Evolutionary conservation across 2,329 filamentous ascomycete genomes (phyloP).

Genomic region (Colletotrichum lupini): DNA sequence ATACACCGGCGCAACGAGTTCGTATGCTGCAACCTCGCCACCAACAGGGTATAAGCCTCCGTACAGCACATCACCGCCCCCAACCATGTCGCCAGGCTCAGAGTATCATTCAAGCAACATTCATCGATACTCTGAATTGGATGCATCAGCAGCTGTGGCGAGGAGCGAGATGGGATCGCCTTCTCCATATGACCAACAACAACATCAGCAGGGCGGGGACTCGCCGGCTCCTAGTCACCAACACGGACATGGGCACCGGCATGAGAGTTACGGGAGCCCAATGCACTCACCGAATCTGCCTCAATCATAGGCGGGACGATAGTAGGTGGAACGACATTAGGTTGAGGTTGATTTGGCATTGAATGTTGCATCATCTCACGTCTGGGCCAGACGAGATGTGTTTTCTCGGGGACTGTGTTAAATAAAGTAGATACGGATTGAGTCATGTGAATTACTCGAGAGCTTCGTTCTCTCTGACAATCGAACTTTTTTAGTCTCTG

Average conservation of each 20-base stretch:
- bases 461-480: background rate
- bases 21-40: constrained; percentile 8
- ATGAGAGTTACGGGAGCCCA: background rate
- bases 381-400: background rate
- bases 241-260: background rate
- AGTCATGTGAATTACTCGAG: background rate
- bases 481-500: background rate
- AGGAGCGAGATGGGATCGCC: constrained; percentile 31
- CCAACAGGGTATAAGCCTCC: constrained; percentile 20
- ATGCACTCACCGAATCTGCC: constrained; percentile 9
- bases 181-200: constrained; percentile 25
- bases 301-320: background rate
- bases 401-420: background rate
- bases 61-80: background rate
- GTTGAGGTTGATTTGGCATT: background rate
- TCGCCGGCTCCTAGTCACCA: background rate
- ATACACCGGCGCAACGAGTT: constrained; percentile 1
- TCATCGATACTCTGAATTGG: constrained; percentile 39
- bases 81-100: constrained; percentile 15
- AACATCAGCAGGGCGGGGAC: constrained; percentile 21
- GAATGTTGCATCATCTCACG: background rate
- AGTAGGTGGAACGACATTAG: background rate
- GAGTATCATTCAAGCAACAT: constrained; percentile 29
- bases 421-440: background rate
- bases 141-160: constrained; percentile 35